Conservation (phyloP, 352 stramenopile genomes). For the Blastocystis sp. region DNA sequence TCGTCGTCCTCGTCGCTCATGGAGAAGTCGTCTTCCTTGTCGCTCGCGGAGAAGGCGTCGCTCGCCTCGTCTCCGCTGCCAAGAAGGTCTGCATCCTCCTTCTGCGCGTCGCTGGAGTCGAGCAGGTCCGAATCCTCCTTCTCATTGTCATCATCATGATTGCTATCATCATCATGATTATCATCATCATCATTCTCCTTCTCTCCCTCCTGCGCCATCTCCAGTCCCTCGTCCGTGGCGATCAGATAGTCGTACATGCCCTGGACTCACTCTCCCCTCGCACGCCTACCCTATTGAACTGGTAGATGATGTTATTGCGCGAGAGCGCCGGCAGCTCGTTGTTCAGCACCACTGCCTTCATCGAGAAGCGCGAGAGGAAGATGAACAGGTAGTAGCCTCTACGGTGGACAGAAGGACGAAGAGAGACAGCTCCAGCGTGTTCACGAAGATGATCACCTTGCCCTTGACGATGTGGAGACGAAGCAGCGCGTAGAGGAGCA, state of each 20-base stretch:
- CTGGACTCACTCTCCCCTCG: constrained; percentile 57
- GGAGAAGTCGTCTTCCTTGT: constrained; percentile 62
- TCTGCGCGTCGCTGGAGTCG: constrained; percentile 63
- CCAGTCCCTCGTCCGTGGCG: constrained; percentile 87
- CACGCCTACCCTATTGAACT: constrained; percentile 69
- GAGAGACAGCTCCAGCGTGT: constrained; percentile 71
- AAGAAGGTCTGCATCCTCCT: constrained; percentile 60
- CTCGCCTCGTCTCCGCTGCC: constrained; percentile 59
- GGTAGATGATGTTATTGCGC: constrained; percentile 86
- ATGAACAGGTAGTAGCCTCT: constrained; percentile 87
- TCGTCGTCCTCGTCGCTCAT: constrained; percentile 59
- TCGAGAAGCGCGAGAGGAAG: constrained; percentile 97
- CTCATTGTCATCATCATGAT: constrained; percentile 62
- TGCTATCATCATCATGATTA: constrained; percentile 62
- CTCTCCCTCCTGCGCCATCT: constrained; percentile 66
- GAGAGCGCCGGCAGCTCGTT: constrained; percentile 90
- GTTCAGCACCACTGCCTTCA: constrained; percentile 93
- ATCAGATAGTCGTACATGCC: constrained; percentile 97
- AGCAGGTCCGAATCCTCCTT: constrained; percentile 62
- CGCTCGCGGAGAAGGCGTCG: too few relatives aligned
- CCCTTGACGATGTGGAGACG: constrained; percentile 90
- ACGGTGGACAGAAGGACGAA: neutral
- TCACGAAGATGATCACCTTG: constrained; percentile 97
- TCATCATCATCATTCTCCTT: constrained; percentile 63
- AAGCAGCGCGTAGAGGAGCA: constrained; percentile 92